Percentiles rank a stretch among this genome's conserved stretches.
Evolutionary conservation across 116 monocot species (phyloP).

Genomic region (Posidonia oceanica): DNA sequence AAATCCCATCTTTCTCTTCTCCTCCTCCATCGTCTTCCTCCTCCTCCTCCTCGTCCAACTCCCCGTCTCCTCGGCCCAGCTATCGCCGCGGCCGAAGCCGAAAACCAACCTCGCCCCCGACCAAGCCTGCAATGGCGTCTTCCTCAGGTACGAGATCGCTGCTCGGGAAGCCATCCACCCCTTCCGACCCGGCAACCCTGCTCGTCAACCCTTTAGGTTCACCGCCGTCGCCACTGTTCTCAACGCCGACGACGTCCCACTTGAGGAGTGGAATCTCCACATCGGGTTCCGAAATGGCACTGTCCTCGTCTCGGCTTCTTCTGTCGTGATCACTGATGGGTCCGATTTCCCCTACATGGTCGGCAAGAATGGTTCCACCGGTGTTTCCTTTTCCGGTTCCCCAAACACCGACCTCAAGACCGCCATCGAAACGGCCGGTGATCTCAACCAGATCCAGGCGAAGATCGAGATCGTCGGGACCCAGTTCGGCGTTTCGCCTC

Average conservation of each 20-base stretch:
- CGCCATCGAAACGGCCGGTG: slow-evolving; percentile 31
- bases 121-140: slow-evolving; percentile 48
- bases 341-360: slow-evolving; percentile 13
- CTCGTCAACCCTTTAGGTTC: slow-evolving; percentile 55
- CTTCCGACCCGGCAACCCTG: slow-evolving; percentile 14
- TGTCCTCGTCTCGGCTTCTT: slow-evolving; percentile 11
- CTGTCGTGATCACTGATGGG: slow-evolving; percentile 7
- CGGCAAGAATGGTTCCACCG: slow-evolving; percentile 4
- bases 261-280: slow-evolving; percentile 42
- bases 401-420: slow-evolving; percentile 22
- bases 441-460: slow-evolving; percentile 15
- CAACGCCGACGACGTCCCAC: slow-evolving; percentile 43
- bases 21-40: neutral
- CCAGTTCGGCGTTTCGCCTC: slow-evolving; percentile 11
- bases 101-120: neutral
- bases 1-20: neutral
- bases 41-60: neutral
- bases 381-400: slow-evolving; percentile 15
- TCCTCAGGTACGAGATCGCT: slow-evolving; percentile 12
- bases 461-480: slow-evolving; percentile 15
- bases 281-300: slow-evolving; percentile 3
- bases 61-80: neutral
- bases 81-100: neutral
- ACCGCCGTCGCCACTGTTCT: slow-evolving; percentile 43
- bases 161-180: slow-evolving; percentile 33